phyloP scores from a whole-genome alignment of 2,329 filamentous ascomycete species.

The Xenoacremonium recifei region DNA sequence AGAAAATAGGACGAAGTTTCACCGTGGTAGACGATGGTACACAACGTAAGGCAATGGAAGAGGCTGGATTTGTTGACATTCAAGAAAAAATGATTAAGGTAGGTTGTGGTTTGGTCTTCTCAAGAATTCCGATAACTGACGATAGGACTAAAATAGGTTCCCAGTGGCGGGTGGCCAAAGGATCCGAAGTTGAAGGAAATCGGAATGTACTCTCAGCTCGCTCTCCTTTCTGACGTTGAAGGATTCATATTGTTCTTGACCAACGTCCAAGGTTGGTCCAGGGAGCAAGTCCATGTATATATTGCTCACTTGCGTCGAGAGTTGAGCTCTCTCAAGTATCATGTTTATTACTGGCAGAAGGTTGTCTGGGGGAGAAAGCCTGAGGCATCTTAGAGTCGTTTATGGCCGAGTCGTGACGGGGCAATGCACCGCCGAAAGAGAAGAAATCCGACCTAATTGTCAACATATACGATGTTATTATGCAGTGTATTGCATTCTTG shows the following conservation, averaged over 20 bases:
- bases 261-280: neutral
- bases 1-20: slow-evolving; percentile 1
- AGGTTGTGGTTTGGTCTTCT: neutral
- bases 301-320: neutral
- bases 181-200: neutral
- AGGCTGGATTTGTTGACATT: slow-evolving; percentile 4
- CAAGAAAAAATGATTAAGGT: neutral
- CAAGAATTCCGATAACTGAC: too few species aligned
- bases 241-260: neutral
- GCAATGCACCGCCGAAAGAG: too few species aligned
- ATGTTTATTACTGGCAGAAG: neutral
- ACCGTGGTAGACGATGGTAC: neutral
- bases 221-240: neutral
- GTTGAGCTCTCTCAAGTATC: neutral
- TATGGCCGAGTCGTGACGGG: too few species aligned
- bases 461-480: too few species aligned
- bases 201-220: neutral
- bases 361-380: neutral
- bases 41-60: slow-evolving; percentile 1
- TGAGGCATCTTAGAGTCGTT: neutral
- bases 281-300: neutral
- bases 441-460: too few species aligned
- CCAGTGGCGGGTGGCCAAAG: neutral
- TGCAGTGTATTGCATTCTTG: too few species aligned
- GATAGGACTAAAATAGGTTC: neutral